Evolutionary conservation across 768 basidiomycete genomes (phyloP).

Genomic region (Suillus hirtellus): DNA sequence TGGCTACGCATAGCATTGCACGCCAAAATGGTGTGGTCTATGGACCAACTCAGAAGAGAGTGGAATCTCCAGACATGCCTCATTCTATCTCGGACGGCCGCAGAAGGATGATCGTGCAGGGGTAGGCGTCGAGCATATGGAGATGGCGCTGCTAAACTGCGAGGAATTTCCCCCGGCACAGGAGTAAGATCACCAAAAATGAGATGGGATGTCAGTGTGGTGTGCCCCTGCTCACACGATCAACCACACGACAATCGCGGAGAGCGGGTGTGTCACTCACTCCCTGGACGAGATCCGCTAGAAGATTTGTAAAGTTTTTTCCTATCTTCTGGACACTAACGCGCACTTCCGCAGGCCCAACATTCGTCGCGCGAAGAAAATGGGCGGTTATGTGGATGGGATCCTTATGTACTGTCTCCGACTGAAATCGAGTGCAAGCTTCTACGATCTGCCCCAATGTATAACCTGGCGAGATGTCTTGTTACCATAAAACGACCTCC

Average conservation of each 20-base stretch:
- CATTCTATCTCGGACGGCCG: slow-evolving; percentile 27
- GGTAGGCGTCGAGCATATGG: slow-evolving; percentile 62
- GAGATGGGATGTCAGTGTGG: slow-evolving; percentile 52
- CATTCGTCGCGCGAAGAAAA: slow-evolving; percentile 48
- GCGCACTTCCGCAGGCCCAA: slow-evolving; percentile 46
- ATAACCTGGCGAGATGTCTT: slow-evolving; percentile 45
- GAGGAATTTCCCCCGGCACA: slow-evolving; percentile 14
- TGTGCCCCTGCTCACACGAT: slow-evolving; percentile 37
- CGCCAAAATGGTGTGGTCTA: slow-evolving; percentile 41
- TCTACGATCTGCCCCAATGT: slow-evolving; percentile 55
- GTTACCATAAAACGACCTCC: not conserved
- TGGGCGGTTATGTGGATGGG: slow-evolving; percentile 63
- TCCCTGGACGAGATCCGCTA: slow-evolving; percentile 58
- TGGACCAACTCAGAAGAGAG: slow-evolving; percentile 35
- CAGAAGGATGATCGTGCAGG: slow-evolving; percentile 53
- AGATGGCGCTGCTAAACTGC: slow-evolving; percentile 49
- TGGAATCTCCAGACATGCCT: slow-evolving; percentile 37
- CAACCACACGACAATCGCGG: not conserved
- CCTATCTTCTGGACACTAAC: slow-evolving; percentile 51
- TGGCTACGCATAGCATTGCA: slow-evolving; percentile 41
- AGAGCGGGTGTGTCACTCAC: slow-evolving; percentile 33
- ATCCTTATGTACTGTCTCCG: slow-evolving; percentile 48
- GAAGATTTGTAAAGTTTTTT: slow-evolving; percentile 55
- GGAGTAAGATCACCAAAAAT: slow-evolving; percentile 54
- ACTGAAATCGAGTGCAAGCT: slow-evolving; percentile 54